A percentile compares a stretch with the other conserved stretches of the same genome.
phyloP scores from a whole-genome alignment of 345 rosid genomes.

The Garcia nutans region DNA sequence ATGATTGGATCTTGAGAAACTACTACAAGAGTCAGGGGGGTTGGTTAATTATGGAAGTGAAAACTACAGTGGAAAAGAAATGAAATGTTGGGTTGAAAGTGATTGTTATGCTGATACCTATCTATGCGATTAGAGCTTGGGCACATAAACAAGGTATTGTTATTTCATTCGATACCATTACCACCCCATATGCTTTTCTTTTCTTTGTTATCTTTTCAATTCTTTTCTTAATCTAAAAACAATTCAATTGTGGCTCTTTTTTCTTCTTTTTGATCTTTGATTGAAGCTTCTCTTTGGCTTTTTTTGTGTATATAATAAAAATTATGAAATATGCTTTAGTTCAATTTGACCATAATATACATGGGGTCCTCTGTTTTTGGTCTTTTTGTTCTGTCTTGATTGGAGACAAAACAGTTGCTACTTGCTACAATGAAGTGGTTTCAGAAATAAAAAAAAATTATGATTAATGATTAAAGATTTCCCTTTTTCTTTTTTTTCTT shows the following conservation, averaged over 20 bases:
- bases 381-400: slow-evolving; percentile 18
- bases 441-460: background rate
- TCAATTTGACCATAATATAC: background rate
- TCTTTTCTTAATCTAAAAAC: background rate
- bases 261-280: slow-evolving; percentile 11
- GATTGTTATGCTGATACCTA: slow-evolving; percentile 18
- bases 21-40: background rate
- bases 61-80: background rate
- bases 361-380: slow-evolving; percentile 16
- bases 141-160: slow-evolving; percentile 37
- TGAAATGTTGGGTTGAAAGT: slow-evolving; percentile 15
- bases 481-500: too few relatives aligned
- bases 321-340: background rate
- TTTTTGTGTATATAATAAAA: background rate
- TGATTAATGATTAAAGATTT: slow-evolving; percentile 15
- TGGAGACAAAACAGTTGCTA: slow-evolving; percentile 20
- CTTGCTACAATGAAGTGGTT: background rate
- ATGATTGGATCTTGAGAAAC: slow-evolving; percentile 25
- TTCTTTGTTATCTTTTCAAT: slow-evolving; percentile 10
- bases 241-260: slow-evolving; percentile 22
- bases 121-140: slow-evolving; percentile 33
- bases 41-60: slow-evolving; percentile 2
- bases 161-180: background rate
- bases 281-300: slow-evolving; percentile 13
- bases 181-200: slow-evolving; percentile 1